Evolutionary conservation across 2,329 filamentous ascomycete genomes (phyloP), one percentile per base, ranked within the genome.

Genomic region (Penicillium hesseltinei): DNA sequence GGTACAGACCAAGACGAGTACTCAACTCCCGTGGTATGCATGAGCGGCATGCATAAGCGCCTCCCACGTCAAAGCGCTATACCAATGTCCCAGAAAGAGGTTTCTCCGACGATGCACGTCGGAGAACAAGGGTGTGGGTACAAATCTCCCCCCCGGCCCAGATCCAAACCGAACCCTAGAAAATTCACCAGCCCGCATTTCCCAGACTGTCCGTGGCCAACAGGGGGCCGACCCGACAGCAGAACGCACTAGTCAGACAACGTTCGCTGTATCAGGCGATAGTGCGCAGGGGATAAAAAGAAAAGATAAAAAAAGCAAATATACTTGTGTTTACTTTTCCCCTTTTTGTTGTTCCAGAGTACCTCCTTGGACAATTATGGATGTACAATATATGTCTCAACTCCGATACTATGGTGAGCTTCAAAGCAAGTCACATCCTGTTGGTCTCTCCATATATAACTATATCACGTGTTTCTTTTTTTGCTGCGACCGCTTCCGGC

Each of bases 221-320:
- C 55, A 35, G 54, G 44, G 56, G 33, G 15, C 29, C 5, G n/a
- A 25, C 35, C 50, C 51, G 52, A 31, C 45, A 15, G 23, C 44
- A 54, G 53, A 39, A 58, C 60, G 25, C 57, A 49, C 62, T 58
- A 58, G 46, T 43, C 46, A 51, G 38, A 51, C 39, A 39, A 57
- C 31, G 54, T 21, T 47, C 11, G 33, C 54, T 53, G 43, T 59
- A 57, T 62, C 49, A 56, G 54, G 52, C 31, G n/a, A 55, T 44
- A 42, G n/a, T 29, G 44, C 31, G 29, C 7, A 17, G 10, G 23
- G 9, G 4, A 33, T 15, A 19, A 23, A 8, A 11, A 19, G 4
- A 7, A 19, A 25, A 33, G 4, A 5, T 25, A 17, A 21, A 33
- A 13, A 15, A 11, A 8, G 6, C 23, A 44, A 13, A 11, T 44